A percentile compares a stretch with the other conserved stretches of the same genome.
Evolutionary conservation across 768 basidiomycete genomes (phyloP).

Genomic region (Myochromella boudieri): DNA sequence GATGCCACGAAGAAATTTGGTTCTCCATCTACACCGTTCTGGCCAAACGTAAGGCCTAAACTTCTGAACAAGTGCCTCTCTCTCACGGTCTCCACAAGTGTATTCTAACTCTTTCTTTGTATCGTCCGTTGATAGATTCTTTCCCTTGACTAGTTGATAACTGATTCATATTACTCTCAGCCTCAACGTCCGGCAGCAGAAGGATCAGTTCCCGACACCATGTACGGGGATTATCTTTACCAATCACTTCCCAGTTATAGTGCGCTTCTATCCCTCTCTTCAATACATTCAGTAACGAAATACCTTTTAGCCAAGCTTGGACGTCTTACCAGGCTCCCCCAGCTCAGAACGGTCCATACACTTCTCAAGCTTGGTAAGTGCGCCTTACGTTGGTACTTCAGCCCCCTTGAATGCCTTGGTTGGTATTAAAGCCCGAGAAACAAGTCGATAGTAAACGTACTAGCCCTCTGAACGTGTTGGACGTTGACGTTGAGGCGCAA

Average conservation of each 20-base stretch:
- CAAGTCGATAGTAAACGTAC: neutral
- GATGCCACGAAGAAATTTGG: slow-evolving; percentile 21
- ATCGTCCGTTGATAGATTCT: slow-evolving; percentile 7
- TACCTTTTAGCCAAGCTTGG: too few relatives aligned
- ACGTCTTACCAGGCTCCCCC: too few relatives aligned
- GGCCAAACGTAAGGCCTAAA: slow-evolving; percentile 22
- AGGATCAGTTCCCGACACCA: neutral
- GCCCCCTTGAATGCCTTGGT: too few relatives aligned
- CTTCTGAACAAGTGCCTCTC: neutral
- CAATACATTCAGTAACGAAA: too few relatives aligned
- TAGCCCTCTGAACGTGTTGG: neutral
- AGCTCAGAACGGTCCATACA: neutral
- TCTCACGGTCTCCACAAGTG: slow-evolving; percentile 15
- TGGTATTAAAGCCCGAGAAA: neutral
- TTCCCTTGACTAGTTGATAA: neutral
- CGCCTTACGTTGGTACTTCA: too few relatives aligned
- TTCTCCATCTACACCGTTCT: slow-evolving; percentile 24
- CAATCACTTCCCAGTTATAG: too few relatives aligned
- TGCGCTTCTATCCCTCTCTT: too few relatives aligned
- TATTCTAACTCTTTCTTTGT: slow-evolving; percentile 28
- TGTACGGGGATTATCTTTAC: slow-evolving; percentile 3
- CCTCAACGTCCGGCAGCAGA: slow-evolving; percentile 1
- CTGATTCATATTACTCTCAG: neutral
- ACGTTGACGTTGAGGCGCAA: slow-evolving; percentile 2
- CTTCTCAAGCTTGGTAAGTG: neutral